Evolutionary conservation across 352 stramenopile genomes (phyloP), one percentile per base, ranked within the genome.

Genomic region (Phytopythium oedochilum): DNA sequence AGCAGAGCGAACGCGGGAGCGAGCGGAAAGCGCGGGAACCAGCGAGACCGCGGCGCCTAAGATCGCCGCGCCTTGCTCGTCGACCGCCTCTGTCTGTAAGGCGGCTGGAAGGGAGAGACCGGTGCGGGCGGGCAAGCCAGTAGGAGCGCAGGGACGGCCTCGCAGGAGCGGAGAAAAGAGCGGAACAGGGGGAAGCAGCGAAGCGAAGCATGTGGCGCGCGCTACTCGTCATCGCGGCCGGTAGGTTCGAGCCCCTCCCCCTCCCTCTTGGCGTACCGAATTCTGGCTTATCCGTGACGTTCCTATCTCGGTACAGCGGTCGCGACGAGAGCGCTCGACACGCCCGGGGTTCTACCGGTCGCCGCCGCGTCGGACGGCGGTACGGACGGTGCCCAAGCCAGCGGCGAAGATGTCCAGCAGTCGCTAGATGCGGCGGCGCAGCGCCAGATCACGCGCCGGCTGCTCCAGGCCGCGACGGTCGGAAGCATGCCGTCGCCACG

Each of bases 401-500:
- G 45, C 45, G 45, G 3, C 34, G 32, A 23, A 18, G 32, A 22
- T 34, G 34, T 11, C 23, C 28, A 42, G 18, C 23, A 49, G 25
- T 10, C 43, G 25, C 5, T 49, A 25, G 43, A 49, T 10, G 39
- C 39, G 4, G 38, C 31, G 6, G 48, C 7, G 34, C 18, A 54
- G 48, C 48, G 48, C 10, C 48, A 43, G 48, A 31, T 44, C 7
- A 34, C 34, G 48, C 48, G 48, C 11, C 48, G 48, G 7, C 48
- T 54, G 48, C 48, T 54, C 7, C 15, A 54, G 48, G 34, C 5
- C 7, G 31, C 48, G 18, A 32, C 54, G 7, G 57, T 42, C 25
- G 34, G 53, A 17, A 53, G 9, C n/a, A 73, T 73, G 64, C 64
- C 64, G 34, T 66, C 64, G 20, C 68, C 68, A 4, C 60, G 62